A percentile compares a stretch with the other conserved stretches of the same genome.
Conservation (phyloP, 2,329 filamentous ascomycete genomes). For the Colletotrichum cuscutae region DNA sequence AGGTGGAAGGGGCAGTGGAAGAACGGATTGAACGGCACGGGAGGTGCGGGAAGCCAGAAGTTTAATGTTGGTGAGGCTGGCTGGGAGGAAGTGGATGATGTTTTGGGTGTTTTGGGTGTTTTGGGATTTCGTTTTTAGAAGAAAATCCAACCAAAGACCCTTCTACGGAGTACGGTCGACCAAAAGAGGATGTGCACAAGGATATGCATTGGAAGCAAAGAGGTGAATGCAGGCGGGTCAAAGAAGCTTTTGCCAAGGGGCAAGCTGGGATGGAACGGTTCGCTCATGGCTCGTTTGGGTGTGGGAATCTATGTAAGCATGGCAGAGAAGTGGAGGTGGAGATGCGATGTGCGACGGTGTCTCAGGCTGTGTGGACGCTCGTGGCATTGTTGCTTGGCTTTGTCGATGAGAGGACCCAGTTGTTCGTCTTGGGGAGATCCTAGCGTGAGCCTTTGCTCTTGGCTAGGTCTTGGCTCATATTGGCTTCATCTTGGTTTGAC, state of each 20-base stretch:
- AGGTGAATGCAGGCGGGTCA: not conserved
- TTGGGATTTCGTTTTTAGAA: not conserved
- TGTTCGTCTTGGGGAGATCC: no score
- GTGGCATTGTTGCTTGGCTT: constrained; percentile 9
- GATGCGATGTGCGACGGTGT: constrained; percentile 3
- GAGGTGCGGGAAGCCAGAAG: not conserved
- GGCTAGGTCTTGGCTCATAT: not conserved
- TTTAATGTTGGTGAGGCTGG: not conserved
- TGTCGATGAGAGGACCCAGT: constrained; percentile 1
- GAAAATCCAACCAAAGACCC: not conserved
- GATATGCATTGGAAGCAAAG: not conserved
- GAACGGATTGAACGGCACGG: not conserved
- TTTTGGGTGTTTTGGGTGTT: not conserved
- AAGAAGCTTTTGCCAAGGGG: constrained; percentile 35
- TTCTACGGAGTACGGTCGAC: not conserved
- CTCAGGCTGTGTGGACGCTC: constrained; percentile 2
- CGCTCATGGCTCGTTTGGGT: not conserved
- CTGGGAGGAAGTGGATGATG: not conserved
- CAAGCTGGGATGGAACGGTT: constrained; percentile 6
- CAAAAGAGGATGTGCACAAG: not conserved
- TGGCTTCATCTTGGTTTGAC: not conserved
- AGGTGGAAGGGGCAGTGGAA: no score
- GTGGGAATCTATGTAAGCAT: not conserved
- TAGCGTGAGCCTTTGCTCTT: no score
- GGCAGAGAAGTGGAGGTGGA: not conserved